phyloP scores from a whole-genome alignment of 441 rosid species.

The Hura crepitans region DNA sequence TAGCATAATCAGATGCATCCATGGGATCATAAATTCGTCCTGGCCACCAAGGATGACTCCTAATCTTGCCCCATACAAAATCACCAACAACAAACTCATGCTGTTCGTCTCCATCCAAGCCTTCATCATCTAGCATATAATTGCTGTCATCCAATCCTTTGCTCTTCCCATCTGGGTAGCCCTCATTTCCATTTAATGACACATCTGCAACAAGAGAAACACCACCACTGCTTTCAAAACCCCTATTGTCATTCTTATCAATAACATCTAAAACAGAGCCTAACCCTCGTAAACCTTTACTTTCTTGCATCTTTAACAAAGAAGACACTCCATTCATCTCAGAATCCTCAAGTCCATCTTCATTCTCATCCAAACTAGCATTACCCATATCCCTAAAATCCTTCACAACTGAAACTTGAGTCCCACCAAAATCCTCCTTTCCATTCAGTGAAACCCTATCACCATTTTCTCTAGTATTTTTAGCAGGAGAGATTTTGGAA shows the following conservation, averaged over 20 bases:
- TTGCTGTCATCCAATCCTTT: constrained; percentile 14
- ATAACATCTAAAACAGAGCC: constrained; percentile 32
- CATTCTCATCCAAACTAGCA: constrained; percentile 16
- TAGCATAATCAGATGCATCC: constrained; percentile 62
- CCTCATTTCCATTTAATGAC: constrained; percentile 14
- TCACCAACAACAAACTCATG: constrained; percentile 60
- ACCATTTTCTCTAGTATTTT: constrained; percentile 28
- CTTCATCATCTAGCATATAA: constrained; percentile 32
- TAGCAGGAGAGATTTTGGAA: constrained; percentile 25
- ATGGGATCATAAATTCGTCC: constrained; percentile 65
- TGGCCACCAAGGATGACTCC: constrained; percentile 87
- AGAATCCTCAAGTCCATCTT: constrained; percentile 40
- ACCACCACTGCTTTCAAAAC: constrained; percentile 17
- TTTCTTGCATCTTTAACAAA: constrained; percentile 42
- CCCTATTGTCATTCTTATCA: constrained; percentile 26
- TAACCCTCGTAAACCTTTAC: constrained; percentile 26
- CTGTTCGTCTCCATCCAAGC: constrained; percentile 31
- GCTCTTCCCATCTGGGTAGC: constrained; percentile 11
- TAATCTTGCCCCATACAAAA: constrained; percentile 79
- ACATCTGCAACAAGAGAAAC: constrained; percentile 24
- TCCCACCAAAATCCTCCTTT: neutral
- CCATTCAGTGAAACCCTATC: constrained; percentile 18
- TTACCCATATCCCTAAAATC: neutral
- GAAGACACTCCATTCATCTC: constrained; percentile 60
- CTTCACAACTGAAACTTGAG: neutral